phyloP scores from a whole-genome alignment of 139 green algal genomes.

The Coelastrella sp. region DNA sequence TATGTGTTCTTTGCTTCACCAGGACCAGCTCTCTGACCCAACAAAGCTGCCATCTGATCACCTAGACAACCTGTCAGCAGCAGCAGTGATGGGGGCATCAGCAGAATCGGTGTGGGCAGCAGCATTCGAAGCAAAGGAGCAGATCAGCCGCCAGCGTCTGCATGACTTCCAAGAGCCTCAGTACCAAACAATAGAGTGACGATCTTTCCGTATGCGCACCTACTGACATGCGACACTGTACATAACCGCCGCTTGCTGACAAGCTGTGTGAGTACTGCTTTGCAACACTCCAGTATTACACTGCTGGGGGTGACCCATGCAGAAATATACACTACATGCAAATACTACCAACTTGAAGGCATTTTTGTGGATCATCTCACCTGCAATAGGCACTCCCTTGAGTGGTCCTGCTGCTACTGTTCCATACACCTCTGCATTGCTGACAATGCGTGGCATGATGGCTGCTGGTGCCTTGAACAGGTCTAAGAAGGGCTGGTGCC shows the following conservation, averaged over 20 bases:
- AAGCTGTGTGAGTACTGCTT: no score
- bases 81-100: not conserved
- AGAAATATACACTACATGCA: no score
- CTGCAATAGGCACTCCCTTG: constrained; percentile 81
- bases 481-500: constrained; percentile 76
- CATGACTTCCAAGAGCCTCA: no score
- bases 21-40: constrained; percentile 89
- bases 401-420: constrained; percentile 60
- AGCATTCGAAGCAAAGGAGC: not conserved
- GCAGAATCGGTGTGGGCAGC: not conserved
- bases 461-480: constrained; percentile 70
- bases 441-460: constrained; percentile 86
- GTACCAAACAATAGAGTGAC: no score
- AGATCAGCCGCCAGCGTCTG: no score
- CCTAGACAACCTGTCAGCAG: constrained; percentile 84
- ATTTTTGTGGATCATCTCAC: no score
- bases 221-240: no score
- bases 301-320: no score
- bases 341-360: no score
- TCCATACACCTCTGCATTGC: constrained; percentile 84
- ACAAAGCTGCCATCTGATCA: constrained; percentile 94
- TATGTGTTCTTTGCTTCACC: constrained; percentile 98
- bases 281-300: no score
- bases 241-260: no score
- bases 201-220: no score